Conservation (phyloP, 768 basidiomycete species). For the Boletus pseudo-olivaceus region DNA sequence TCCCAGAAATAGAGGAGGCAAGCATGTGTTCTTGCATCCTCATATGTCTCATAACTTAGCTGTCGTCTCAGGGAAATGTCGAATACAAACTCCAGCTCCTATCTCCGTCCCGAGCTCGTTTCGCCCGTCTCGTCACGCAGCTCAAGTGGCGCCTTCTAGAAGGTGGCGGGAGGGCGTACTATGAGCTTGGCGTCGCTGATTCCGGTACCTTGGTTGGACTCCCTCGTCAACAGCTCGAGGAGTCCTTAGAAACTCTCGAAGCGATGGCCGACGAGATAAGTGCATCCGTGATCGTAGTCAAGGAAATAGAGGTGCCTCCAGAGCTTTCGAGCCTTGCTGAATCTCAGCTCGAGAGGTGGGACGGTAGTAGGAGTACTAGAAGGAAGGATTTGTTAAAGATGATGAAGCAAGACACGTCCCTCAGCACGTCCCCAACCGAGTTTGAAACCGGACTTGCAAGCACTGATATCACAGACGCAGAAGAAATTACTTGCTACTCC, state of each 20-base stretch:
- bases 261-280: constrained; percentile 95
- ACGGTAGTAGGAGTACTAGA: constrained; percentile 36
- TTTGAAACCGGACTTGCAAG: constrained; percentile 35
- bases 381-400: constrained; percentile 31
- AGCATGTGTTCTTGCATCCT: constrained; percentile 1
- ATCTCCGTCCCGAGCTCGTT: constrained; percentile 70
- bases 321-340: constrained; percentile 39
- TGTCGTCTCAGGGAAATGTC: constrained; percentile 63
- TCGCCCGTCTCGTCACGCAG: constrained; percentile 85
- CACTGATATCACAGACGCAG: constrained; percentile 39
- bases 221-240: constrained; percentile 65
- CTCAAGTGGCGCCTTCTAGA: constrained; percentile 92
- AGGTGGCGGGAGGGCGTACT: constrained; percentile 80
- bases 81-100: constrained; percentile 94
- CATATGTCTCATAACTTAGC: neutral
- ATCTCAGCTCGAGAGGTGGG: constrained; percentile 32
- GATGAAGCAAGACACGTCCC: constrained; percentile 26
- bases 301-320: constrained; percentile 77
- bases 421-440: constrained; percentile 37
- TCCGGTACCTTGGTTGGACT: constrained; percentile 86
- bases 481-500: constrained; percentile 24
- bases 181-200: constrained; percentile 82
- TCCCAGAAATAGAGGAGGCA: constrained; percentile 72
- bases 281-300: constrained; percentile 86
- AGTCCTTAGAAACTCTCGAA: constrained; percentile 81